phyloP scores from a whole-genome alignment of 257 asterid genomes.

The Solanum virginianum region DNA sequence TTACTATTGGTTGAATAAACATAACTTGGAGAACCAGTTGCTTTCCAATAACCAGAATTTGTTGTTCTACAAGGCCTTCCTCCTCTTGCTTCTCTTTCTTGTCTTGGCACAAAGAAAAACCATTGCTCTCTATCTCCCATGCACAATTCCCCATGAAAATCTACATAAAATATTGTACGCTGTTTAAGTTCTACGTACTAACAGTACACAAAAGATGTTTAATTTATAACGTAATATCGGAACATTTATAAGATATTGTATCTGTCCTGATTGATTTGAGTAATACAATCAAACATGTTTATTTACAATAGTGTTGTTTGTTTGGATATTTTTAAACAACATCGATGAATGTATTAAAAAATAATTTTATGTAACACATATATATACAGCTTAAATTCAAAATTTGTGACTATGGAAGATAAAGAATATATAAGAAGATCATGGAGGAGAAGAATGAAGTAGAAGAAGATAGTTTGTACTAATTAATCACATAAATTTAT shows the following conservation, averaged over 20 bases:
- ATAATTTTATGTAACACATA: too few species aligned
- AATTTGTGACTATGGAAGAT: too few species aligned
- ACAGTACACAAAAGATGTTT: too few species aligned
- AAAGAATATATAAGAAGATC: too few species aligned
- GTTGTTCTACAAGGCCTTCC: slow-evolving; percentile 71
- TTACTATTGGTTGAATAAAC: slow-evolving; percentile 46
- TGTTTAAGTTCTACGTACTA: not conserved
- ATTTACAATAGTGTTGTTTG: too few species aligned
- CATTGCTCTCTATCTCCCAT: slow-evolving; percentile 62
- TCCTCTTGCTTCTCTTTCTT: slow-evolving; percentile 57
- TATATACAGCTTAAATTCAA: too few species aligned
- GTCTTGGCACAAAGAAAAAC: slow-evolving; percentile 66
- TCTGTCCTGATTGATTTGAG: not conserved
- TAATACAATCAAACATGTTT: not conserved
- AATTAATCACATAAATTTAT: too few species aligned
- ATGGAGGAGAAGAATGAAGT: too few species aligned
- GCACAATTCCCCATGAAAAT: slow-evolving; percentile 51
- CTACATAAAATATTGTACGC: slow-evolving; percentile 7
- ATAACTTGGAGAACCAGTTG: slow-evolving; percentile 69
- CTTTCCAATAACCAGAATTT: slow-evolving; percentile 70
- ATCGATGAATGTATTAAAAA: too few species aligned
- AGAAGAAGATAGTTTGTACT: too few species aligned
- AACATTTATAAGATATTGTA: not conserved
- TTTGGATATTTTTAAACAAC: too few species aligned
- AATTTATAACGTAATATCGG: too few species aligned